Evolutionary conservation across 2,329 filamentous ascomycete genomes (phyloP).

Genomic region (Herpotrichia juniperi): DNA sequence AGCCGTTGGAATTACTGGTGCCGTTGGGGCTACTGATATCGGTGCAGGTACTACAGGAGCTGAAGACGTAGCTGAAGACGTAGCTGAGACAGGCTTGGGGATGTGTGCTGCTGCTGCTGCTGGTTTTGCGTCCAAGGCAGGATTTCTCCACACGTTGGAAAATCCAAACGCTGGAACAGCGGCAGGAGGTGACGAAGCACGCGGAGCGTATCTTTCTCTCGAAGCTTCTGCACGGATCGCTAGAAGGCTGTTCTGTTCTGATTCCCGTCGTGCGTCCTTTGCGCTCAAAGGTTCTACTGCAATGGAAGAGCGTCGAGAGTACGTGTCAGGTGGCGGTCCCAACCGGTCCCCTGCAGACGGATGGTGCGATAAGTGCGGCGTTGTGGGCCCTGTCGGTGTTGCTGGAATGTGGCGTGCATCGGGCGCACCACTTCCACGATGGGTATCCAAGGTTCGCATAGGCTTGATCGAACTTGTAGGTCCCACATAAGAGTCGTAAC

Average conservation of each 20-base stretch:
- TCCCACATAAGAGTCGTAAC: conserved; percentile 50
- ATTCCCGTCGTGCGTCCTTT: conserved; percentile 46
- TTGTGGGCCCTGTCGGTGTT: conserved; percentile 37
- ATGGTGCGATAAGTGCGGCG: conserved; percentile 40
- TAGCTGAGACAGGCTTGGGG: conserved; percentile 32
- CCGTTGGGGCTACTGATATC: conserved; percentile 27
- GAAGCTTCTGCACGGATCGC: conserved; percentile 54
- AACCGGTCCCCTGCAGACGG: conserved; percentile 40
- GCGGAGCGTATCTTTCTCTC: conserved; percentile 53
- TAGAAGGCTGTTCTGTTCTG: conserved; percentile 51
- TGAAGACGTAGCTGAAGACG: conserved; percentile 25
- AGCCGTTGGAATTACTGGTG: conserved; percentile 44
- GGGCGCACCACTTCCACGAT: conserved; percentile 30
- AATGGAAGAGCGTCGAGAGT: conserved; percentile 43
- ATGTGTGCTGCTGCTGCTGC: conserved; percentile 25
- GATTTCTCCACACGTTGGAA: conserved; percentile 51
- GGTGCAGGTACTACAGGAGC: conserved; percentile 23
- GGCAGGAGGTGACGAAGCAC: conserved; percentile 59
- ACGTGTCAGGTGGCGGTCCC: conserved; percentile 38
- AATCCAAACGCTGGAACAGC: conserved; percentile 64
- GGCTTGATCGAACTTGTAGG: conserved; percentile 38
- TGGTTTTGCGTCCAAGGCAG: conserved; percentile 42
- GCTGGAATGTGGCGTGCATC: conserved; percentile 40
- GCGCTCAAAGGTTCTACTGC: conserved; percentile 38
- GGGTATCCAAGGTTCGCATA: conserved; percentile 36